phyloP scores from a whole-genome alignment of 768 basidiomycete species.

The Basidioascus undulatus region DNA sequence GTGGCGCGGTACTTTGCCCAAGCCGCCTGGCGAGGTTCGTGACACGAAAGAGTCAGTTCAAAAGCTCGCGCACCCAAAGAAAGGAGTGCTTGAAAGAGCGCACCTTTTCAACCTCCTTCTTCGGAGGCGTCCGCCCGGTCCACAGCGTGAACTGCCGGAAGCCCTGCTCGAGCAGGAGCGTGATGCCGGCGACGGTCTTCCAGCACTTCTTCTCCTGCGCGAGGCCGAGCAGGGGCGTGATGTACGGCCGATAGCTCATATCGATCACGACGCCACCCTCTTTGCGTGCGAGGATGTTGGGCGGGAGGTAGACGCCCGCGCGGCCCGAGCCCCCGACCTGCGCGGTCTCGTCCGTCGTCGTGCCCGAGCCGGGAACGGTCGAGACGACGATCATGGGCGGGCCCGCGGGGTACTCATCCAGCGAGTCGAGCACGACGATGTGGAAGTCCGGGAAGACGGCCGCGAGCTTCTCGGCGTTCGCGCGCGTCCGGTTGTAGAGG shows the following conservation, averaged over 20 bases:
- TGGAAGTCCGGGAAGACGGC: slow-evolving; percentile 39
- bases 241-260: slow-evolving; percentile 77
- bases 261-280: slow-evolving; percentile 62
- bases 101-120: slow-evolving; percentile 10
- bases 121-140: slow-evolving; percentile 31
- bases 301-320: slow-evolving; percentile 28
- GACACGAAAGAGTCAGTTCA: too few species aligned
- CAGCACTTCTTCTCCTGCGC: slow-evolving; percentile 33
- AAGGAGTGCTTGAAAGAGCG: slow-evolving; percentile 11
- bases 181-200: slow-evolving; percentile 50
- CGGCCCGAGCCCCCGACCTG: slow-evolving; percentile 7
- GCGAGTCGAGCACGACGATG: slow-evolving; percentile 33
- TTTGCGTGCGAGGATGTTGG: slow-evolving; percentile 28
- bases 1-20: too few species aligned
- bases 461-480: slow-evolving; percentile 46
- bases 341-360: slow-evolving; percentile 21
- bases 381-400: slow-evolving; percentile 57
- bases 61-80: too few species aligned
- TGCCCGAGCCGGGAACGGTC: slow-evolving; percentile 55
- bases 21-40: too few species aligned
- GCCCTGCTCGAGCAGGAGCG: slow-evolving; percentile 71
- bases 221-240: slow-evolving; percentile 51
- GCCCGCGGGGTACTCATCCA: slow-evolving; percentile 22
- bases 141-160: slow-evolving; percentile 61
- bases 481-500: slow-evolving; percentile 60